phyloP scores from a whole-genome alignment of 2,329 filamentous ascomycete species.

The Trichophaea hybrida region DNA sequence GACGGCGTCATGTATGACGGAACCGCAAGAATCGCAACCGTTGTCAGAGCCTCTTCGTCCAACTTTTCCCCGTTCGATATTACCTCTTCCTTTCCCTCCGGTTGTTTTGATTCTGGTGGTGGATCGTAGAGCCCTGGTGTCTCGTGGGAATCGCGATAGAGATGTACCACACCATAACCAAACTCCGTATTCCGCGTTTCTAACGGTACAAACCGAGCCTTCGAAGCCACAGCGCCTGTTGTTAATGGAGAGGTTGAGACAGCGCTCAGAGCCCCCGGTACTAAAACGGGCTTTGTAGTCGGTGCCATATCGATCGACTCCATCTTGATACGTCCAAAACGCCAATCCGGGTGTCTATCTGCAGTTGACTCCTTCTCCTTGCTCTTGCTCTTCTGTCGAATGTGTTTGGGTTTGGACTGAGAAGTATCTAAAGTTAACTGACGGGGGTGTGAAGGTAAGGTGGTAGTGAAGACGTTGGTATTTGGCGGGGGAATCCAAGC shows the following conservation, averaged over 20 bases:
- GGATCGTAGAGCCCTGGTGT: slow-evolving; percentile 41
- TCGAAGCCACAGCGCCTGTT: slow-evolving; percentile 58
- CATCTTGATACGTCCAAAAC: slow-evolving; percentile 64
- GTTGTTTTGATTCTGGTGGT: slow-evolving; percentile 29
- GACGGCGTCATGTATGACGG: slow-evolving; percentile 85
- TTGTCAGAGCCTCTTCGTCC: slow-evolving; percentile 45
- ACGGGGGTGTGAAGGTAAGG: slow-evolving; percentile 35
- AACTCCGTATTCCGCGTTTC: slow-evolving; percentile 59
- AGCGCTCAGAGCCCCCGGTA: slow-evolving; percentile 36
- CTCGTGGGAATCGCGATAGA: slow-evolving; percentile 76
- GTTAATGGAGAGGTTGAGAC: slow-evolving; percentile 18
- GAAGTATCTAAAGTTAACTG: slow-evolving; percentile 22
- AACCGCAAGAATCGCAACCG: slow-evolving; percentile 83
- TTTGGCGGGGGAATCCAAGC: slow-evolving; percentile 40
- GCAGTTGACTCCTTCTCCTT: slow-evolving; percentile 2
- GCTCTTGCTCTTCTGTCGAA: slow-evolving; percentile 14
- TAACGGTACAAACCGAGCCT: slow-evolving; percentile 61
- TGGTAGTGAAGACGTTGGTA: slow-evolving; percentile 41
- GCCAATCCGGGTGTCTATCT: slow-evolving; percentile 50
- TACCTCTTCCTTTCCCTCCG: slow-evolving; percentile 26
- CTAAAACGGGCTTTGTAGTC: slow-evolving; percentile 31
- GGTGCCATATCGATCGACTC: slow-evolving; percentile 63
- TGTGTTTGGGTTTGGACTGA: slow-evolving; percentile 4
- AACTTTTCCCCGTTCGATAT: slow-evolving; percentile 25
- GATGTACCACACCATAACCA: slow-evolving; percentile 84